Base-by-base conservation (phyloP, 1,139 yeast species). In the Debaryomyces psychrophilus region DNA sequence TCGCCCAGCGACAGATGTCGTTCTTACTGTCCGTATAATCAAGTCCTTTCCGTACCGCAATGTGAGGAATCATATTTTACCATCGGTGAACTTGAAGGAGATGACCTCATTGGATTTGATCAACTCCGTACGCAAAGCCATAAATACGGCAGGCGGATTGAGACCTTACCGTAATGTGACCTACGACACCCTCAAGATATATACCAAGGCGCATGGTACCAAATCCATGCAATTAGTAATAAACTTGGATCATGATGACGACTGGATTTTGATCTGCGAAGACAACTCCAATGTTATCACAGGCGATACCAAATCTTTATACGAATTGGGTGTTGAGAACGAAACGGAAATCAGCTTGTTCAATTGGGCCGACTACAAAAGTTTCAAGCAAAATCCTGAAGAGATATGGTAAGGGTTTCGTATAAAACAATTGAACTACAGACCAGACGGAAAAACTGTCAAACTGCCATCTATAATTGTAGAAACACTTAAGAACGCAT, bases 11-110 rank as follows among this genome's bases (percentile, higher is more conserved):
- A 79, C 85, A 7, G 81, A 79, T 61, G 85, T 96, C 0, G 81
- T 90, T 15, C 65, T 93, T 39, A 93, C 99, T 0, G 76, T 95
- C 8, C 80, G 99, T 44, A 81, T 93, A 25, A 81, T 93, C 61
- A 92, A 92, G 63, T 90, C 97, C 0, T 93, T 93, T 62, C 95
- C 95, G 14, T 92, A 90, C 69, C 76, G 99, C 64, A 90, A 93
- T 54, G 92, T 92, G 48, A 88, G 86, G 64, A 92, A 90, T 62
- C 76, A 87, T 53, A 81, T 95, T 8, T 69, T 90, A 46, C 82
- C 79, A 40, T 80, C 87, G 55, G 77, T 92, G 42, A 88, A 93
- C 65, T 78, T 95, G 57, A 79, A 83, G 48, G 71, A 69, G 15
- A 83, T 86, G 47, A 89, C 92, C 0, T 87, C 92, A 0, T 69